Evolutionary conservation across 2,329 filamentous ascomycete species (phyloP).

Genomic region (Trichoderma oligosporum): DNA sequence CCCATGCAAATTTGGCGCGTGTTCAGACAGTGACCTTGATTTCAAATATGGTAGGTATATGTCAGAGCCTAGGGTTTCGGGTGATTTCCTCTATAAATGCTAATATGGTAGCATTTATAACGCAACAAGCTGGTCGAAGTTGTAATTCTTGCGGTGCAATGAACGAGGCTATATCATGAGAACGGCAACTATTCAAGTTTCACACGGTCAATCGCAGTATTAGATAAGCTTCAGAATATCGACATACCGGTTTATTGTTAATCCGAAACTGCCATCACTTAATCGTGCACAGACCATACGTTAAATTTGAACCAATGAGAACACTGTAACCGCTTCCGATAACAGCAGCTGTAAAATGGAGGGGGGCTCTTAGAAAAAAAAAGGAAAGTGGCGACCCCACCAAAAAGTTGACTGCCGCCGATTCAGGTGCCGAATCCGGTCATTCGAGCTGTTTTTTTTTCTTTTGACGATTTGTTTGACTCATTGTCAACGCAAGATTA

Average conservation of each 20-base stretch:
- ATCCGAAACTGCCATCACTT: conserved; percentile 23
- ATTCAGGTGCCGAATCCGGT: conserved; percentile 16
- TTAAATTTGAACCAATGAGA: conserved; percentile 27
- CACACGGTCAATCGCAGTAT: conserved; percentile 7
- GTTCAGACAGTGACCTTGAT: background rate
- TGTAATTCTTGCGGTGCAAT: background rate
- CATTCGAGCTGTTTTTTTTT: conserved; percentile 16
- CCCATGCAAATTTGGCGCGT: background rate
- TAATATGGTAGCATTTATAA: background rate
- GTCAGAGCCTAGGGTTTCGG: no score
- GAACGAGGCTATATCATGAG: background rate
- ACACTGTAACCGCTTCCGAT: conserved; percentile 1
- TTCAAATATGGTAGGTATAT: no score
- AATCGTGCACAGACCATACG: conserved; percentile 34
- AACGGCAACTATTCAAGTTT: background rate
- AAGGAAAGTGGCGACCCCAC: conserved; percentile 20
- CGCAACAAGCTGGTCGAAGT: background rate
- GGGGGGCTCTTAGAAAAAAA: background rate
- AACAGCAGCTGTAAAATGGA: background rate
- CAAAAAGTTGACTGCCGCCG: conserved; percentile 20
- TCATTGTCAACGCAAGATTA: conserved; percentile 3
- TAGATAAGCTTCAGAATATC: background rate
- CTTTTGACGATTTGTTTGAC: conserved; percentile 15
- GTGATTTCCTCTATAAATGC: background rate
- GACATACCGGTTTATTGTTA: conserved; percentile 18